These are phyloP conservation scores for Gardenia jasminoides DNA, from an alignment of 257 asterid genomes.

Conservation along the genomic window DNA sequence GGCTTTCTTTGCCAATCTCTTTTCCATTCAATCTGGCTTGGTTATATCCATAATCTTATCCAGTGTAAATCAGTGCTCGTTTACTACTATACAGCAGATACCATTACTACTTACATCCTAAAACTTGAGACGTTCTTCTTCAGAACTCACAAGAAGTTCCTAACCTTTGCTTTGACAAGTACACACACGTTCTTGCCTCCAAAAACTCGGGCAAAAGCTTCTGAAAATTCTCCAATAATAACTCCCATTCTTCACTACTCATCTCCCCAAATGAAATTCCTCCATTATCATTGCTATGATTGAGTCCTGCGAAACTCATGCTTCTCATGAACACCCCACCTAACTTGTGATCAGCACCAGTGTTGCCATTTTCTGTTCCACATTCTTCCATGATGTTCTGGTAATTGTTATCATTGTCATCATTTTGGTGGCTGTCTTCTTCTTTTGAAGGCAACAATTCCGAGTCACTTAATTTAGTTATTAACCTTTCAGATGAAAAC, in stretches of 20 bases:
- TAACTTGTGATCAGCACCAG: slow-evolving; percentile 24
- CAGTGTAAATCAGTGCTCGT: not conserved
- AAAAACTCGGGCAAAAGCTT: slow-evolving; percentile 59
- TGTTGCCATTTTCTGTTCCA: slow-evolving; percentile 11
- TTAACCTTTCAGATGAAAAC: slow-evolving; percentile 37
- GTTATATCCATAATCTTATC: not conserved
- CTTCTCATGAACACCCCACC: slow-evolving; percentile 56
- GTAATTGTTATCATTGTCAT: slow-evolving; percentile 13
- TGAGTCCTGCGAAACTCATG: slow-evolving; percentile 56
- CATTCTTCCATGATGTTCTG: slow-evolving; percentile 15
- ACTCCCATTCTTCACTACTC: slow-evolving; percentile 58
- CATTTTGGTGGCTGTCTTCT: slow-evolving; percentile 16
- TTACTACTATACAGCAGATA: not conserved
- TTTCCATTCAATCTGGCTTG: slow-evolving; percentile 7
- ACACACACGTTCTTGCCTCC: slow-evolving; percentile 64
- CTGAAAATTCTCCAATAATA: slow-evolving; percentile 59
- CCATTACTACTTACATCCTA: not conserved
- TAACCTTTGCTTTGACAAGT: slow-evolving; percentile 71
- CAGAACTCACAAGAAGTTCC: slow-evolving; percentile 86
- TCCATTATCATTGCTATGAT: slow-evolving; percentile 46
- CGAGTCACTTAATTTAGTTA: slow-evolving; percentile 30
- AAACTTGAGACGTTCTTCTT: slow-evolving; percentile 9
- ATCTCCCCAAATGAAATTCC: slow-evolving; percentile 67
- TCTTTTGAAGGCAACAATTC: slow-evolving; percentile 17
- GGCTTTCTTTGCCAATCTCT: slow-evolving; percentile 20